A percentile compares a stretch with the other conserved stretches of the same genome.
Conservation (phyloP, 805 yeast species). For the Schwanniomyces polymorphus region DNA sequence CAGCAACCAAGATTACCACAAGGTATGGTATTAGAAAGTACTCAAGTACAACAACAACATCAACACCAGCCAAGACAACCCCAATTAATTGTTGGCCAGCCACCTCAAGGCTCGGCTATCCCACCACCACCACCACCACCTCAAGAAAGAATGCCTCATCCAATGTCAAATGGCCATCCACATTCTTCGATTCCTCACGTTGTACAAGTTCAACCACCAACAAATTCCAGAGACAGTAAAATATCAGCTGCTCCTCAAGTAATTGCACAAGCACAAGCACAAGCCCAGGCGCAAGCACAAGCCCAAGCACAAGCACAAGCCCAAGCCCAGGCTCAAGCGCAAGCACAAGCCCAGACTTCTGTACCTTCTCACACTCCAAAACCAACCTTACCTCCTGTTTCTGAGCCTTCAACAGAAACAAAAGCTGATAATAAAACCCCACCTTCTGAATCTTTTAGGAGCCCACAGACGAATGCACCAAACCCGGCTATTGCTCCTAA, state of each 20-base stretch:
- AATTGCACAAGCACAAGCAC: constrained; percentile 1
- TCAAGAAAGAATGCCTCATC: constrained; percentile 1
- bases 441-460: not conserved
- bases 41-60: constrained; percentile 25
- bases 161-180: not conserved
- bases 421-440: not conserved
- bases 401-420: not conserved
- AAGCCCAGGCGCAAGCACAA: constrained; percentile 5
- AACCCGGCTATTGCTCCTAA: not conserved
- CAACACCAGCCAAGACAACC: constrained; percentile 10
- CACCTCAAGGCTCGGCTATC: constrained; percentile 11
- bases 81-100: constrained; percentile 5
- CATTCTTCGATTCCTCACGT: constrained; percentile 11
- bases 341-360: constrained; percentile 2
- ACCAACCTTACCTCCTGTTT: constrained; percentile 1
- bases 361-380: constrained; percentile 2
- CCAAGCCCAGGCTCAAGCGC: not conserved
- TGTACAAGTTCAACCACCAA: constrained; percentile 11
- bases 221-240: constrained; percentile 7
- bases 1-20: constrained; percentile 65
- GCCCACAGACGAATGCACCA: not conserved
- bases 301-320: constrained; percentile 6
- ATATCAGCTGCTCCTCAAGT: constrained; percentile 7
- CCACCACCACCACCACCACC: constrained; percentile 12
- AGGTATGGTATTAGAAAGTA: constrained; percentile 59